A percentile compares a stretch with the other conserved stretches of the same genome.
Evolutionary conservation across 75 land plant species (phyloP).

Genomic region (Picea glauca): DNA sequence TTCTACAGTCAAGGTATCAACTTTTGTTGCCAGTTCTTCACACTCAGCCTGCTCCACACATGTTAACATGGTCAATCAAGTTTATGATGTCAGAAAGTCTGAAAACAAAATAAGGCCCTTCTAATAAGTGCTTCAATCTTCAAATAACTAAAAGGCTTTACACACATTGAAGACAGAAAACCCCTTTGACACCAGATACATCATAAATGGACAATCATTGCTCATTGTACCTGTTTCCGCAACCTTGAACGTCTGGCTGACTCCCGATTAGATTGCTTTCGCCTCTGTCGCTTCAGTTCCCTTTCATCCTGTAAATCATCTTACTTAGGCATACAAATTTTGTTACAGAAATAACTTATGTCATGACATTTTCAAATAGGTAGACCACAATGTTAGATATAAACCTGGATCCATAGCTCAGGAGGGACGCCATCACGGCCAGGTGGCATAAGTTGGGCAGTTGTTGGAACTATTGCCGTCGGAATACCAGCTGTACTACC

Average conservation of each 20-base stretch:
- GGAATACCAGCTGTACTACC: constrained; percentile 19
- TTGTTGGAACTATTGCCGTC: constrained; percentile 21
- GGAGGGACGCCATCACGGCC: constrained; percentile 30
- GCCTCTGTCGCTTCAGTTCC: constrained; percentile 79
- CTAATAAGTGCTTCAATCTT: neutral
- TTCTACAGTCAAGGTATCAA: constrained; percentile 43
- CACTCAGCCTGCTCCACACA: constrained; percentile 50
- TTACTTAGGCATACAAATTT: neutral
- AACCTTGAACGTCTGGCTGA: constrained; percentile 89
- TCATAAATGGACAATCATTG: neutral
- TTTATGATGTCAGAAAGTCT: too few relatives aligned
- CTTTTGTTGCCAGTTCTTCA: constrained; percentile 53
- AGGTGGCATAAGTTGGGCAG: constrained; percentile 14
- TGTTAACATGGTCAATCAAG: neutral
- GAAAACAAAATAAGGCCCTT: neutral
- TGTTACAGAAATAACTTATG: neutral
- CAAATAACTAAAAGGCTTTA: neutral
- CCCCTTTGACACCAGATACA: neutral
- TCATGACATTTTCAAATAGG: neutral
- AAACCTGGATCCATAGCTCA: constrained; percentile 50
- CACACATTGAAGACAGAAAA: neutral
- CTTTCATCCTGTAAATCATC: constrained; percentile 66
- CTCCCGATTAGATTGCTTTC: constrained; percentile 94
- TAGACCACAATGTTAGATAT: constrained; percentile 7
- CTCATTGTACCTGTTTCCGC: constrained; percentile 63